Evolutionary conservation across 2,329 filamentous ascomycete species (phyloP).

Genomic region (Clarireedia monteithiana): DNA sequence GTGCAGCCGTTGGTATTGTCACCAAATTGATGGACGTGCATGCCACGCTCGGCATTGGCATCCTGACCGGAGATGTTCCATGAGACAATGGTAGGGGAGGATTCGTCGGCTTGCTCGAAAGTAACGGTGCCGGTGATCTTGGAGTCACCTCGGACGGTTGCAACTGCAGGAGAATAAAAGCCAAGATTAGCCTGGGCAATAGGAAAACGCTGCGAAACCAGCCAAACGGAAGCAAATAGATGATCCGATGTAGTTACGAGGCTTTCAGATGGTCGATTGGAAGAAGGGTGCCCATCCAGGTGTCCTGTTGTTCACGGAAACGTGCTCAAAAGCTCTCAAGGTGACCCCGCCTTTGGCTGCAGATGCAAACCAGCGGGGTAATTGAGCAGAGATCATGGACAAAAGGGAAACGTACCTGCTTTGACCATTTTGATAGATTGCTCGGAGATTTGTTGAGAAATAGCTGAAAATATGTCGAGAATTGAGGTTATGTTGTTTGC

Average conservation of each 20-base stretch:
- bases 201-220: neutral
- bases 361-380: slow-evolving; percentile 5
- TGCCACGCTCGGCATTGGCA: slow-evolving; percentile 90
- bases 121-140: slow-evolving; percentile 88
- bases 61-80: slow-evolving; percentile 93
- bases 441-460: slow-evolving; percentile 18
- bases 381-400: neutral
- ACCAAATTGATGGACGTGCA: slow-evolving; percentile 98
- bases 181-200: neutral
- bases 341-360: slow-evolving; percentile 26
- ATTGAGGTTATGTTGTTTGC: slow-evolving; percentile 1
- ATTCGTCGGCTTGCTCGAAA: slow-evolving; percentile 89
- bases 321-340: slow-evolving; percentile 52
- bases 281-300: slow-evolving; percentile 38
- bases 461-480: neutral
- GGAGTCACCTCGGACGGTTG: slow-evolving; percentile 95
- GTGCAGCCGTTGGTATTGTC: slow-evolving; percentile 99
- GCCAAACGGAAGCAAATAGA: neutral
- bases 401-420: slow-evolving; percentile 62
- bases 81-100: slow-evolving; percentile 72
- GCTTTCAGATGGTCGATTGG: slow-evolving; percentile 27
- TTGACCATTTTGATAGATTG: slow-evolving; percentile 86
- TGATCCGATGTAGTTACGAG: neutral
- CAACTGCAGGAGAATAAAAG: slow-evolving; percentile 51
- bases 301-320: slow-evolving; percentile 36